Percentiles rank a stretch among this genome's conserved stretches.
phyloP scores from a whole-genome alignment of 768 basidiomycete genomes.

The Termitomyces sp. region DNA sequence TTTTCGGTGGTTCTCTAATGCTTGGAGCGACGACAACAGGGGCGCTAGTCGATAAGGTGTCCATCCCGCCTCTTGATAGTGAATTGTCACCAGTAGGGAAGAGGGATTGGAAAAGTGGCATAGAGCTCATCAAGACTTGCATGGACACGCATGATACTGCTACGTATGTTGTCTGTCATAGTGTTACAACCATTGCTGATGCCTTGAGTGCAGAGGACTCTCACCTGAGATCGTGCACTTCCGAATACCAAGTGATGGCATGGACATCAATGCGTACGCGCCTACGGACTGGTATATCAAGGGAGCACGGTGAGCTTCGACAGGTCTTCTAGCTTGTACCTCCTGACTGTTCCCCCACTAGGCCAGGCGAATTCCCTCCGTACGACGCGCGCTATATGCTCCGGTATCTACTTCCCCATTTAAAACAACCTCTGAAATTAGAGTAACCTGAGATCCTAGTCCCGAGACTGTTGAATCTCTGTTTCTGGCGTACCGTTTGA shows the following conservation, averaged over 20 bases:
- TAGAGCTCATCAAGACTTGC: conserved; percentile 82
- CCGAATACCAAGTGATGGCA: conserved; percentile 52
- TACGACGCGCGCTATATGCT: conserved; percentile 94
- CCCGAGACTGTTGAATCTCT: conserved; percentile 95
- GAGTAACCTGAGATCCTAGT: conserved; percentile 27
- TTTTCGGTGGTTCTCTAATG: conserved; percentile 88
- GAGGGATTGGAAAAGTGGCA: conserved; percentile 80
- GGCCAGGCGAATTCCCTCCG: conserved; percentile 36
- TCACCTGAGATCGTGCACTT: conserved; percentile 91
- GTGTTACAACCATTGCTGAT: not conserved
- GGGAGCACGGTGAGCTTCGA: conserved; percentile 49
- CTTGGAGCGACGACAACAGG: conserved; percentile 77
- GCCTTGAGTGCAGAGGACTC: conserved; percentile 52
- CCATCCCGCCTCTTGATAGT: conserved; percentile 58
- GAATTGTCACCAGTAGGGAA: conserved; percentile 56
- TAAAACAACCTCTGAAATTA: not conserved
- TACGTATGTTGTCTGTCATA: conserved; percentile 50
- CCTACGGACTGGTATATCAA: conserved; percentile 90
- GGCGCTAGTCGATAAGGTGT: conserved; percentile 44
- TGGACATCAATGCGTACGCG: conserved; percentile 32
- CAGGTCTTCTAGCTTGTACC: not conserved
- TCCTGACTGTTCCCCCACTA: conserved; percentile 4
- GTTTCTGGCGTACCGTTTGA: conserved; percentile 87
- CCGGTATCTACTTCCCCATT: conserved; percentile 32
- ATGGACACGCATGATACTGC: conserved; percentile 79